A percentile compares a stretch with the other conserved stretches of the same genome.
phyloP scores from a whole-genome alignment of 75 land plant genomes.

The Pseudotsuga menziesii region DNA sequence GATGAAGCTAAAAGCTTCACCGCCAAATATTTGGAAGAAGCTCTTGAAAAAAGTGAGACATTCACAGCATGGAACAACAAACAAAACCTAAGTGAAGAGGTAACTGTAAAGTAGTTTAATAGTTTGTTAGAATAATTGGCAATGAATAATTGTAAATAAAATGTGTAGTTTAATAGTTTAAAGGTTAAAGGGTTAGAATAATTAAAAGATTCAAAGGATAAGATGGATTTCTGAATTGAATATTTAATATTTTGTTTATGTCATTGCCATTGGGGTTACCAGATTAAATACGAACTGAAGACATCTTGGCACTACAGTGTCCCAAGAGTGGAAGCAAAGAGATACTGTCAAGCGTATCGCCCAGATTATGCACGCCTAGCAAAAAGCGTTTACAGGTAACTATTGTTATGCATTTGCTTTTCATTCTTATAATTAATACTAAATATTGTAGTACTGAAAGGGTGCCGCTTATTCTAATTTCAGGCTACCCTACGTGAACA shows the following conservation, averaged over 20 bases:
- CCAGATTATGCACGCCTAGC: constrained; percentile 30
- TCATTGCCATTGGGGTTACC: not conserved
- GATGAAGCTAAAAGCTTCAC: constrained; percentile 13
- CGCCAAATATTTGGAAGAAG: not conserved
- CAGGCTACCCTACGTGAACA: constrained; percentile 45
- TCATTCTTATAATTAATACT: no score
- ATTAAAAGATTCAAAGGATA: no score
- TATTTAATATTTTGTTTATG: not conserved
- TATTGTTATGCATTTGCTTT: no score
- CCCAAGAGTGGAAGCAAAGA: constrained; percentile 20
- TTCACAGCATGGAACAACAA: constrained; percentile 16
- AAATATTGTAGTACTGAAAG: not conserved
- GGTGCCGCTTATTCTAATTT: not conserved
- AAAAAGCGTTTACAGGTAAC: constrained; percentile 27
- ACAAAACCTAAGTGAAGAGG: constrained; percentile 16
- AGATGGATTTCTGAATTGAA: no score
- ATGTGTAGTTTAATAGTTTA: no score
- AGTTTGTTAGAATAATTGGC: no score
- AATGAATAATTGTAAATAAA: no score
- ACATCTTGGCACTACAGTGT: constrained; percentile 18
- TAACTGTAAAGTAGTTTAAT: no score
- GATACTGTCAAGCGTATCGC: constrained; percentile 18
- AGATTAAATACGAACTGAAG: constrained; percentile 18
- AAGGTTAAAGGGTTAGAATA: no score
- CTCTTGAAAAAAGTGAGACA: not conserved